Conservation (phyloP, 169 alveolate genomes). For the Plasmodium malariae region DNA sequence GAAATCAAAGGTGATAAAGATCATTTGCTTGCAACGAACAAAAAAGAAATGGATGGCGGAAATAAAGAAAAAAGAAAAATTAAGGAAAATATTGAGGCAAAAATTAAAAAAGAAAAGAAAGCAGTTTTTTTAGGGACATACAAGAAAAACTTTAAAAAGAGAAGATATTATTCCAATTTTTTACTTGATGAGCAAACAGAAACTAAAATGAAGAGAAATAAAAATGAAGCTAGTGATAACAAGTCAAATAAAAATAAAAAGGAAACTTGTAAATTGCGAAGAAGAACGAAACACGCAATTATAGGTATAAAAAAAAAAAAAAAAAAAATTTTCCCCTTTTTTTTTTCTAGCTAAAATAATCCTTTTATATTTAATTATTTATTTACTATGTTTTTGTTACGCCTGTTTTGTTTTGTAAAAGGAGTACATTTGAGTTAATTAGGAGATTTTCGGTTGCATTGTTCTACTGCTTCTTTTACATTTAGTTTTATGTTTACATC, state of each 20-base stretch:
- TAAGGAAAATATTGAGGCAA: conserved; percentile 17
- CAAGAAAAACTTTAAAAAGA: conserved; percentile 55
- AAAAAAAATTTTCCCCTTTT: no score
- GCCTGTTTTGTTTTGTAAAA: no score
- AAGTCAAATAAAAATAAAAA: conserved; percentile 21
- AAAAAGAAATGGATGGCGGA: conserved; percentile 2
- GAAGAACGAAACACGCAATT: background rate
- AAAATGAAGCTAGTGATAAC: conserved; percentile 31
- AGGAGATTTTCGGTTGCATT: no score
- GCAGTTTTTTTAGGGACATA: conserved; percentile 56
- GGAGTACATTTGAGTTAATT: no score
- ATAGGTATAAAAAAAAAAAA: no score
- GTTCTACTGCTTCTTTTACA: no score
- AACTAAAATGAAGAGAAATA: conserved; percentile 49
- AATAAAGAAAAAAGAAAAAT: conserved; percentile 25
- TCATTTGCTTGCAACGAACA: no score
- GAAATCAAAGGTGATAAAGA: no score
- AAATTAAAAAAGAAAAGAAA: conserved; percentile 41
- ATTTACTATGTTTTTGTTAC: no score
- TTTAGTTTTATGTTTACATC: no score
- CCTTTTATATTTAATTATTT: no score
- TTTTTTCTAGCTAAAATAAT: no score
- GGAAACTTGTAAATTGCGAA: background rate
- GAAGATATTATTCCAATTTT: conserved; percentile 43
- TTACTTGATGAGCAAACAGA: conserved; percentile 30